Evolutionary conservation across 192 early-diverging fungal genomes (phyloP), one percentile per base, ranked within the genome.

Genomic region (Coemansia sp.): DNA sequence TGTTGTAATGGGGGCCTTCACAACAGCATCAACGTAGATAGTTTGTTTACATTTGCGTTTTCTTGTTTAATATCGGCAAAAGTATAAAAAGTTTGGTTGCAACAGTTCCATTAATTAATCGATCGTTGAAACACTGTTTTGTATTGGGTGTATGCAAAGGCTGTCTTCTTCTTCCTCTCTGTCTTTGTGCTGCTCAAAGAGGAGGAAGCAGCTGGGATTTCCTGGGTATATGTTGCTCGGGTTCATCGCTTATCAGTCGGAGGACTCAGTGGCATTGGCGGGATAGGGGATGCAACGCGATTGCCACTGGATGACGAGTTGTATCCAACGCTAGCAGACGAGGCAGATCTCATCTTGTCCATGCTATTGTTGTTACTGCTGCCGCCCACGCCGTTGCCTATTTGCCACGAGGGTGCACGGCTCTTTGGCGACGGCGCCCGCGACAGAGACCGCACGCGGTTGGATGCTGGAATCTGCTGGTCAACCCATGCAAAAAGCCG

Each of bases 401-500:
- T 65, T 57, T 76, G 79, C 75, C 75, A 77, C 42, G 80, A 83
- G 19, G 71, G 18, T 38, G 75, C 74, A 53, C 75, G 71, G 65
- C 80, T 65, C 50, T 63, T 63, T 9, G 80, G 80, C 75, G 80
- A 83, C 15, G 71, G 66, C 32, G 74, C 71, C 7, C 68, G 71
- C 12, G 68, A 58, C 57, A 77, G 71, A 15, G 75, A 58, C 49
- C 74, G 49, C 48, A 83, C 71, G 5, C 58, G 65, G 52, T 77
- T 83, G 19, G 65, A 63, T 16, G 53, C 18, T n/a, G 74, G 80
- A 50, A 77, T 69, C 65, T 83, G 74, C 80, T 77, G 71, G 59
- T 83, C 80, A 15, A 83, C 80, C 80, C 80, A 83, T 11, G 75
- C 77, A 66, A 75, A 85, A 40, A 85, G 69, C 6, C 78, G 83